phyloP scores from a whole-genome alignment of 2,329 filamentous ascomycete genomes.

The Fusarium sambucinum region DNA sequence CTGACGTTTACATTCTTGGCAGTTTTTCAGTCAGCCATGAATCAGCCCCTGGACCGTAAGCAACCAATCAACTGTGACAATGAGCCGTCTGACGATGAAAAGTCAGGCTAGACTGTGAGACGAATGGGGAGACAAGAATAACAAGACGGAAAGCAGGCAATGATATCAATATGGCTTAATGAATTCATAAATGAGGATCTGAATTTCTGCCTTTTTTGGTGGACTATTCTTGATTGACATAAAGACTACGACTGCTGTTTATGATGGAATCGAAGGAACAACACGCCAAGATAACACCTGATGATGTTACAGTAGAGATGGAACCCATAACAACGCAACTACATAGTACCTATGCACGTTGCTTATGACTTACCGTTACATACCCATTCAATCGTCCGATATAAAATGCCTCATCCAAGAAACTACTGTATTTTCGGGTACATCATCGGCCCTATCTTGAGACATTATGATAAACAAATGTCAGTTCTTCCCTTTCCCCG shows the following conservation, averaged over 20 bases:
- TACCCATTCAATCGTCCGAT: neutral
- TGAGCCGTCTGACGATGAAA: neutral
- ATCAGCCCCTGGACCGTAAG: neutral
- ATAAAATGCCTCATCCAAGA: neutral
- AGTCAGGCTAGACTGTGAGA: neutral
- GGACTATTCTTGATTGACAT: accelerated
- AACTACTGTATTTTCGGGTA: neutral
- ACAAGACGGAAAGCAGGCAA: neutral
- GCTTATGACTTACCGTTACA: neutral
- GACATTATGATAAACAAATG: neutral
- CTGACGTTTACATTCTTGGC: neutral
- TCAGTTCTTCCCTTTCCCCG: neutral
- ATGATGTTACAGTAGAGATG: neutral
- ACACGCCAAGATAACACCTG: neutral
- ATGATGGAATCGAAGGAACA: too few species aligned
- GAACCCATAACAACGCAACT: neutral
- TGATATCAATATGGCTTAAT: neutral
- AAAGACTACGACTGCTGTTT: neutral
- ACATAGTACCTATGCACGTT: neutral
- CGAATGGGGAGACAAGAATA: neutral
- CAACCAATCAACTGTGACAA: neutral
- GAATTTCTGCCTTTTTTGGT: neutral
- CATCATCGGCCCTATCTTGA: too few species aligned
- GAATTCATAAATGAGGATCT: neutral
- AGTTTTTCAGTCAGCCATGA: neutral